Evolutionary conservation across 2,329 filamentous ascomycete genomes (phyloP).

Genomic region (Cladosporium halotolerans): DNA sequence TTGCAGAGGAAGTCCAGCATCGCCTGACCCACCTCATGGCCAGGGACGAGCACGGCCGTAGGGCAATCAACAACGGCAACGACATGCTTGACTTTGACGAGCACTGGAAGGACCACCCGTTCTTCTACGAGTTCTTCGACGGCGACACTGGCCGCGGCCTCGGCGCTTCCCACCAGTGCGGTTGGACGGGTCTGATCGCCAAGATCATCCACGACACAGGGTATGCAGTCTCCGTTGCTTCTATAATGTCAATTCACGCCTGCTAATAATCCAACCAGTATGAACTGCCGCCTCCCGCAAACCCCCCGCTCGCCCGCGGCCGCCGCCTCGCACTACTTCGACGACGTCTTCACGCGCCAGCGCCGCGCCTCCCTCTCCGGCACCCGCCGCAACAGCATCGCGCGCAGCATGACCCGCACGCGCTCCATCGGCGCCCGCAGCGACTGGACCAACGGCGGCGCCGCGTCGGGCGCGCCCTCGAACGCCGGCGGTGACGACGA

Average conservation of each 20-base stretch:
- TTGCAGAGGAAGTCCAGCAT: constrained; percentile 92
- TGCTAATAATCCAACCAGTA: constrained; percentile 49
- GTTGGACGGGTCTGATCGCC: constrained; percentile 92
- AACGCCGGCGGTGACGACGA: constrained; percentile 24
- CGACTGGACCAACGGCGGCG: constrained; percentile 51
- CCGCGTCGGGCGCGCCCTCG: constrained; percentile 24
- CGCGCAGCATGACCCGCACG: constrained; percentile 25
- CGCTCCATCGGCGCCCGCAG: constrained; percentile 79
- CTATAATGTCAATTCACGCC: background rate
- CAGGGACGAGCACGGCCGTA: constrained; percentile 73
- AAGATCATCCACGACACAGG: constrained; percentile 97
- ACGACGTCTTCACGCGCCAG: constrained; percentile 70
- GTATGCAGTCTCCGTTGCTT: constrained; percentile 47
- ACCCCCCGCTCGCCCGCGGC: constrained; percentile 82
- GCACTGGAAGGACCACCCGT: constrained; percentile 87
- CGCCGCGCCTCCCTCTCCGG: constrained; percentile 31
- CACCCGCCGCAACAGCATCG: constrained; percentile 62
- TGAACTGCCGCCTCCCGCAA: constrained; percentile 85
- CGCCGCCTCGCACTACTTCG: constrained; percentile 89
- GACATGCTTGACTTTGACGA: constrained; percentile 85
- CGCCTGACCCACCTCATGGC: constrained; percentile 87
- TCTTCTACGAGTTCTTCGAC: constrained; percentile 98
- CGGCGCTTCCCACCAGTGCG: constrained; percentile 88
- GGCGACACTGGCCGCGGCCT: constrained; percentile 84
- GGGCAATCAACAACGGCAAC: constrained; percentile 80